Base-by-base conservation (phyloP, 352 stramenopile species). In the Globisporangium recalcitrans region DNA sequence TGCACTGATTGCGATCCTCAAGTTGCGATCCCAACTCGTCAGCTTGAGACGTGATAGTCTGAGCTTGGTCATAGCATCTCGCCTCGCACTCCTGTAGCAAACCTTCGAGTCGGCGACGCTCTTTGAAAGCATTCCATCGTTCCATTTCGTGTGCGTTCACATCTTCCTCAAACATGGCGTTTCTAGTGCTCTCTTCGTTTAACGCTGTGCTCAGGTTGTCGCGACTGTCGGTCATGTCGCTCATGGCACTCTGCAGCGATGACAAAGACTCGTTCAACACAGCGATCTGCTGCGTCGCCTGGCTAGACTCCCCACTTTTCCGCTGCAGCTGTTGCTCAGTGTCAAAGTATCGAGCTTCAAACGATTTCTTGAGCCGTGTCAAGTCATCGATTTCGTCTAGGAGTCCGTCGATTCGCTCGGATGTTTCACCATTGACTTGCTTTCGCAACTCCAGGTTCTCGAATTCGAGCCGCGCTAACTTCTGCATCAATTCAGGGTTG, bases 261-360 rank as follows among this genome's bases (percentile, higher is more conserved):
- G 21, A 16, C 32, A 67, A 26, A 8, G 53, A 29, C 21, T 44
- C 19, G 4, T 56, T 7, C 8, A 44, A 31, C 5, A 52, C n/a
- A n/a, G 14, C 24, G 42, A 63, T 63, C 44, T 40, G 14, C 22
- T 68, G 34, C 4, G 26, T 56, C 9, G 31, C 21, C 7, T 72
- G 42, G 1, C 52, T 53, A n/a, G 55, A 32, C 62, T 71, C 60
- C 8, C 62, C 31, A 1, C 46, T n/a, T 27, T 38, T 58, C 0
- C 22, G n/a, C 24, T 64, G 38, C 1, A 73, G 58, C 14, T 71
- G 51, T 19, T 78, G 60, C 19, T 68, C 62, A 0, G 77, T 75
- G 9, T 81, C 72, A 58, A 91, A 90, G 52, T 87, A 91, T 58
- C 86, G 87, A 0, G 46, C 52, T 60, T 91, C 84, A 51, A 91